These are phyloP conservation scores for Apocynum venetum DNA, from an alignment of 257 asterid species.

Conservation along the genomic window DNA sequence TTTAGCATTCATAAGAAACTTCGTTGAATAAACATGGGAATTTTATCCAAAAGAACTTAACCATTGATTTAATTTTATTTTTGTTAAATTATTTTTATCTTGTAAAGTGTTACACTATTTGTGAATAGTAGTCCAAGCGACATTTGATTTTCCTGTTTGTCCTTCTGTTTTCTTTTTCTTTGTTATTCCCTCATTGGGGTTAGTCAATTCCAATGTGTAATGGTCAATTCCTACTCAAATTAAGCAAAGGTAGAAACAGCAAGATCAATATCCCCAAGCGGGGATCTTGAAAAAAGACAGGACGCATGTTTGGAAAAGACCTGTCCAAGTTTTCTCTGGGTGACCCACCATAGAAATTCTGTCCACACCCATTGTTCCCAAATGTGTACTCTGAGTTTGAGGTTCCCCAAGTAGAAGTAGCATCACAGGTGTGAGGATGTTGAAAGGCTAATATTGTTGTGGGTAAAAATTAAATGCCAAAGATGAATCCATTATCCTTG, in stretches of 20 bases:
- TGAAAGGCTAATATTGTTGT: conserved; percentile 3
- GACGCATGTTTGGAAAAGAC: conserved; percentile 46
- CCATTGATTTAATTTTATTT: neutral
- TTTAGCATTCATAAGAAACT: neutral
- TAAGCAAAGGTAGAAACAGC: conserved; percentile 4
- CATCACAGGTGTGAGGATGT: neutral
- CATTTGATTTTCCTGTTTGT: neutral
- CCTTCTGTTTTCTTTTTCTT: neutral
- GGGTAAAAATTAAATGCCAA: conserved; percentile 10
- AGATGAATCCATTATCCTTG: neutral
- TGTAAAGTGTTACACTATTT: neutral
- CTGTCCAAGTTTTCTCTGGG: conserved; percentile 27
- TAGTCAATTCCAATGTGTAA: neutral
- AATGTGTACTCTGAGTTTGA: neutral
- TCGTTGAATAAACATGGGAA: neutral
- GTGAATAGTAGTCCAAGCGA: neutral
- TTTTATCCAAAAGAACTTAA: neutral
- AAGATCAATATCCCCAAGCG: conserved; percentile 14
- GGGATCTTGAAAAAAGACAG: conserved; percentile 44
- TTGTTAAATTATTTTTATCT: neutral
- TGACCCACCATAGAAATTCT: conserved; percentile 69
- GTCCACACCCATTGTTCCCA: conserved; percentile 38
- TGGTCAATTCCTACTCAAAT: conserved; percentile 1
- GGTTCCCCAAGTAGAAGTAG: conserved; percentile 1
- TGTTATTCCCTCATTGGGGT: neutral